phyloP scores from a whole-genome alignment of 1,284 basidiomycete species.

The Hypsizygus ulmarius region DNA sequence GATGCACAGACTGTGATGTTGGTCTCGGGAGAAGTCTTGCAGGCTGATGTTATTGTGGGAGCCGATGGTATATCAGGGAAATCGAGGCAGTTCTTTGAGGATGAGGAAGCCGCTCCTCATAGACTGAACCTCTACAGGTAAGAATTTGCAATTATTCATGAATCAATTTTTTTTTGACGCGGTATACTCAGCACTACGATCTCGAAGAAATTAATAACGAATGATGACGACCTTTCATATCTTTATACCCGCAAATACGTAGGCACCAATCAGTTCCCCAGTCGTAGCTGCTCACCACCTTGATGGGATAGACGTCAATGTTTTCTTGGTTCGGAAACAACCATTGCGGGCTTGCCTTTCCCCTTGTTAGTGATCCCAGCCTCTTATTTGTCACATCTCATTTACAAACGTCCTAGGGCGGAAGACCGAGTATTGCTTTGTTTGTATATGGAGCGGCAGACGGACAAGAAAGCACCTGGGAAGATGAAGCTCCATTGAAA shows the following conservation, averaged over 20 bases:
- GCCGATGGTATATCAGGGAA: conserved; percentile 54
- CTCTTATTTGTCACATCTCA: neutral
- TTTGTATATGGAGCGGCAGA: conserved; percentile 29
- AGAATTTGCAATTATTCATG: conserved; percentile 10
- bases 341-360: conserved; percentile 33
- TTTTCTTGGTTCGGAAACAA: conserved; percentile 43
- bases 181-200: conserved; percentile 39
- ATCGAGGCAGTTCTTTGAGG: conserved; percentile 31
- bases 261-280: conserved; percentile 10
- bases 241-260: conserved; percentile 34
- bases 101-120: conserved; percentile 19
- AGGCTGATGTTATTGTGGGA: conserved; percentile 59
- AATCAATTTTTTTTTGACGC: neutral
- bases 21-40: conserved; percentile 43
- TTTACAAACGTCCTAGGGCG: conserved; percentile 19
- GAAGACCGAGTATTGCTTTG: conserved; percentile 27
- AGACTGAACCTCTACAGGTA: conserved; percentile 44
- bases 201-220: conserved; percentile 36
- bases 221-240: conserved; percentile 33
- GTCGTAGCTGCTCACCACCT: neutral
- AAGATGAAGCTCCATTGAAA: conserved; percentile 15
- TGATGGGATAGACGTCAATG: conserved; percentile 31
- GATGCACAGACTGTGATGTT: conserved; percentile 37
- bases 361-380: conserved; percentile 29
- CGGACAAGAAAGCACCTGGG: conserved; percentile 27